These are phyloP conservation scores for Hypoxylon sp. DNA, from an alignment of 2,329 filamentous ascomycete genomes.

Conservation along the genomic window DNA sequence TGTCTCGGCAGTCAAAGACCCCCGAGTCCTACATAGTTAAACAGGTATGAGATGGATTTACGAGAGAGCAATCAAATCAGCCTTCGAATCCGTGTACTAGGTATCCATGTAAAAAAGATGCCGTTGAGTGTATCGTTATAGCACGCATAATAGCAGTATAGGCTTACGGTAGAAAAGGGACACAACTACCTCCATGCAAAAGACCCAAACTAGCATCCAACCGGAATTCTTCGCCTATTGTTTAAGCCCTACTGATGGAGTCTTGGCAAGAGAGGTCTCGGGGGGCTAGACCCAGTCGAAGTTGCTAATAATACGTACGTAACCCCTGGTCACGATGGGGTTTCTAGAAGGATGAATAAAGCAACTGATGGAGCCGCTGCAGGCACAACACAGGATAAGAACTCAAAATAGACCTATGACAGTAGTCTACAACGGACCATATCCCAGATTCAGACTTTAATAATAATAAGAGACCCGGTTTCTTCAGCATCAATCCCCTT, in stretches of 20 bases:
- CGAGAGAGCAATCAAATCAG: slow-evolving; percentile 1
- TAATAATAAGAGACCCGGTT: background rate
- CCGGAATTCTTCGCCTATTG: slow-evolving; percentile 15
- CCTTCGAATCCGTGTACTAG: background rate
- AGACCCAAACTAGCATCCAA: slow-evolving; percentile 10
- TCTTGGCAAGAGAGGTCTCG: slow-evolving; percentile 19
- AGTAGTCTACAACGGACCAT: slow-evolving; percentile 4
- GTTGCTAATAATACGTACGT: slow-evolving; percentile 27
- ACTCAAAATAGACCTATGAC: slow-evolving; percentile 33
- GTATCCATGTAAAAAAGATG: background rate
- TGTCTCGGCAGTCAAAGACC: slow-evolving; percentile 15
- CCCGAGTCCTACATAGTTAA: background rate
- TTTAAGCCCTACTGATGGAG: slow-evolving; percentile 31
- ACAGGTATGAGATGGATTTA: background rate
- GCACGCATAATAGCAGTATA: slow-evolving; percentile 16
- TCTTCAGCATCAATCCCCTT: slow-evolving; percentile 1
- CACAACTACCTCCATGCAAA: slow-evolving; percentile 8
- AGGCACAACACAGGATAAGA: slow-evolving; percentile 34
- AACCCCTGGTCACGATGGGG: slow-evolving; percentile 29
- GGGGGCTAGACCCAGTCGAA: slow-evolving; percentile 5
- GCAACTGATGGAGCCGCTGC: slow-evolving; percentile 28
- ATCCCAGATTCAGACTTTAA: background rate
- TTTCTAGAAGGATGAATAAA: slow-evolving; percentile 33
- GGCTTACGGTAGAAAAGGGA: background rate
- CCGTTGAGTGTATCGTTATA: slow-evolving; percentile 6